Percentiles rank a stretch among this genome's conserved stretches.
These are phyloP conservation scores for Penicillium canescens DNA, from an alignment of 495 filamentous ascomycete genomes.

Conservation along the genomic window DNA sequence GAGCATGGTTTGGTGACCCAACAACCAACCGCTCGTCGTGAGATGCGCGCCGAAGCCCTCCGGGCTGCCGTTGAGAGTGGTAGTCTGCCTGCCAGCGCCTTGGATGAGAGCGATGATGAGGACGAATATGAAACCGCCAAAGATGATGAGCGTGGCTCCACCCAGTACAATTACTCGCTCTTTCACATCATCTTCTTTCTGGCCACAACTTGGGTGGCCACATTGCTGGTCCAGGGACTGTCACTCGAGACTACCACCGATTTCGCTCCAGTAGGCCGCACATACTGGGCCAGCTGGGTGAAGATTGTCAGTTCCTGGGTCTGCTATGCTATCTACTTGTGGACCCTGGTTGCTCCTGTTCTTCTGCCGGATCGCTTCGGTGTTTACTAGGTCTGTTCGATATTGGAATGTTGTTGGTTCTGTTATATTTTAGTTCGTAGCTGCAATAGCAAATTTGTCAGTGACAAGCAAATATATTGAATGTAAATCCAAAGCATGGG, in stretches of 20 bases:
- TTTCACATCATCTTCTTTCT: constrained; percentile 99
- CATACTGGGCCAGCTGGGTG: constrained; percentile 98
- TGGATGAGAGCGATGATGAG: constrained; percentile 77
- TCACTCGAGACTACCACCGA: constrained; percentile 63
- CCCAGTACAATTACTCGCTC: constrained; percentile 93
- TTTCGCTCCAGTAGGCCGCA: constrained; percentile 89
- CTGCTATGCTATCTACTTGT: constrained; percentile 91
- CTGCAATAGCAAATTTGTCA: neutral
- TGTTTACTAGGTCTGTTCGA: constrained; percentile 20
- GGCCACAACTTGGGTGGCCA: constrained; percentile 93
- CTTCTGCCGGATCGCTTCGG: constrained; percentile 86
- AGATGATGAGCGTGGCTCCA: constrained; percentile 85
- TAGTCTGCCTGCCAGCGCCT: constrained; percentile 84
- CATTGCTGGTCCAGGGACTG: constrained; percentile 82
- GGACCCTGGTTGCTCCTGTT: constrained; percentile 87
- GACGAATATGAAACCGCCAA: constrained; percentile 56
- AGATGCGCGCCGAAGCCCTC: constrained; percentile 90
- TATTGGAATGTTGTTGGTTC: neutral
- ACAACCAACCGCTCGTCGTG: constrained; percentile 75
- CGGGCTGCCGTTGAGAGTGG: constrained; percentile 90
- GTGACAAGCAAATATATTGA: neutral
- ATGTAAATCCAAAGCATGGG: neutral
- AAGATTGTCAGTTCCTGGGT: constrained; percentile 98
- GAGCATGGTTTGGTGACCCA: constrained; percentile 88
- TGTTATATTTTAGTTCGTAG: constrained; percentile 2